phyloP scores from a whole-genome alignment of 768 basidiomycete genomes.

The Naganishia friedmannii region DNA sequence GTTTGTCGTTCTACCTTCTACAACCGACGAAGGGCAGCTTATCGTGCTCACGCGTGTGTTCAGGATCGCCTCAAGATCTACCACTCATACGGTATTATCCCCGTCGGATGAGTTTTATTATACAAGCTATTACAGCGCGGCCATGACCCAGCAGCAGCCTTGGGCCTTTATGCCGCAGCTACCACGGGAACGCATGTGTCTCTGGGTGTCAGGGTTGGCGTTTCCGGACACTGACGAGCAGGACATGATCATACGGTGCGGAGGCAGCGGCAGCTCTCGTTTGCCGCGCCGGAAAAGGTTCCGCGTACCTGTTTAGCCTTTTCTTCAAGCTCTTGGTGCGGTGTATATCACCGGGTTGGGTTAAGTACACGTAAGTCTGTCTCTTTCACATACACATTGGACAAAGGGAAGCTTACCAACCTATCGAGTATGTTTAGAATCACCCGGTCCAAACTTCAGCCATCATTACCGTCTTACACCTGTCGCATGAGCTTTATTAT shows the following conservation, averaged over 20 bases:
- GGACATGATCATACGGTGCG: neutral
- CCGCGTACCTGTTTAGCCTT: neutral
- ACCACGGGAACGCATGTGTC: neutral
- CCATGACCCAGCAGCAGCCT: neutral
- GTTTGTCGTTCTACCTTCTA: neutral
- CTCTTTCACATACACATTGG: too few species aligned
- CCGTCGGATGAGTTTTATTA: neutral
- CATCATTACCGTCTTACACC: too few species aligned
- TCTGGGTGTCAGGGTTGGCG: neutral
- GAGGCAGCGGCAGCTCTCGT: neutral
- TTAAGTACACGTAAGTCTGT: too few species aligned
- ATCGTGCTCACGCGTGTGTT: too few species aligned
- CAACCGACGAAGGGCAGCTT: too few species aligned
- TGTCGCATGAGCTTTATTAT: too few species aligned
- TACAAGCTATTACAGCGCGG: neutral
- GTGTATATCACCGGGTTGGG: too few species aligned
- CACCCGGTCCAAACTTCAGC: too few species aligned
- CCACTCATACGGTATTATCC: neutral
- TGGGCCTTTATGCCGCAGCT: neutral
- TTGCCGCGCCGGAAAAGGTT: neutral
- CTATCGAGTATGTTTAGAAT: too few species aligned
- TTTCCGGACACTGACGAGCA: neutral
- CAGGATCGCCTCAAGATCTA: neutral
- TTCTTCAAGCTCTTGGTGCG: too few species aligned
- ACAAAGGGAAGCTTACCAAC: too few species aligned